phyloP scores from a whole-genome alignment of 305 asterid species.

The Fraxinus albicans region DNA sequence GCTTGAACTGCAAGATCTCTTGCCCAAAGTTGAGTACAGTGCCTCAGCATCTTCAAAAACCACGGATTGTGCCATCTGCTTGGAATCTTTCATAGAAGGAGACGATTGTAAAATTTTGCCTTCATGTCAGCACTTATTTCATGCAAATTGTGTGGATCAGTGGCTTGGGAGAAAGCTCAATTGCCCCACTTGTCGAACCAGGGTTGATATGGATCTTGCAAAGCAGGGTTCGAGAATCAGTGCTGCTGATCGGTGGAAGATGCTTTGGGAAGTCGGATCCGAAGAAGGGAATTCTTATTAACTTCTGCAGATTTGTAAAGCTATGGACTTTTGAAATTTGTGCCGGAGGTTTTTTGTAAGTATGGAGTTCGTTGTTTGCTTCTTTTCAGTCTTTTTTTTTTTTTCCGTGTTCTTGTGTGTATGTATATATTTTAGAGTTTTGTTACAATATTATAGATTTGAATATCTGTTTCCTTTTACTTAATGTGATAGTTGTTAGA shows the following conservation, averaged over 20 bases:
- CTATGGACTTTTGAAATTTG: neutral
- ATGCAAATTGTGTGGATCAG: constrained; percentile 45
- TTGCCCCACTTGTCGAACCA: constrained; percentile 55
- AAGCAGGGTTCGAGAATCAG: constrained; percentile 9
- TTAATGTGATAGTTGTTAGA: neutral
- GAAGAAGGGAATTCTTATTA: constrained; percentile 32
- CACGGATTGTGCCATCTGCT: constrained; percentile 53
- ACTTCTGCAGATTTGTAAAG: constrained; percentile 2
- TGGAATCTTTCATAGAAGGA: constrained; percentile 46
- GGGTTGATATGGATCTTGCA: constrained; percentile 40
- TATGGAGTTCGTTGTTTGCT: neutral
- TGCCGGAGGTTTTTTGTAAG: neutral
- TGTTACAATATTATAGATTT: neutral
- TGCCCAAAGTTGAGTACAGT: constrained; percentile 31
- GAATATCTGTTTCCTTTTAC: neutral
- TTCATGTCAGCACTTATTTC: constrained; percentile 47
- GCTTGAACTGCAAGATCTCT: constrained; percentile 8
- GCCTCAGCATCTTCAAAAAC: constrained; percentile 17
- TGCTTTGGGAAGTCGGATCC: constrained; percentile 40
- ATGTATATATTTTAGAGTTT: neutral
- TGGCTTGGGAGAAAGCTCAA: constrained; percentile 51
- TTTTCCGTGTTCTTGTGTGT: neutral
- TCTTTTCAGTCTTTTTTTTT: neutral
- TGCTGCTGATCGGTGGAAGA: constrained; percentile 44
- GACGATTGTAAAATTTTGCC: constrained; percentile 44